These are phyloP conservation scores for Diaporthe vexans DNA, from an alignment of 2,329 filamentous ascomycete genomes.

Conservation along the genomic window DNA sequence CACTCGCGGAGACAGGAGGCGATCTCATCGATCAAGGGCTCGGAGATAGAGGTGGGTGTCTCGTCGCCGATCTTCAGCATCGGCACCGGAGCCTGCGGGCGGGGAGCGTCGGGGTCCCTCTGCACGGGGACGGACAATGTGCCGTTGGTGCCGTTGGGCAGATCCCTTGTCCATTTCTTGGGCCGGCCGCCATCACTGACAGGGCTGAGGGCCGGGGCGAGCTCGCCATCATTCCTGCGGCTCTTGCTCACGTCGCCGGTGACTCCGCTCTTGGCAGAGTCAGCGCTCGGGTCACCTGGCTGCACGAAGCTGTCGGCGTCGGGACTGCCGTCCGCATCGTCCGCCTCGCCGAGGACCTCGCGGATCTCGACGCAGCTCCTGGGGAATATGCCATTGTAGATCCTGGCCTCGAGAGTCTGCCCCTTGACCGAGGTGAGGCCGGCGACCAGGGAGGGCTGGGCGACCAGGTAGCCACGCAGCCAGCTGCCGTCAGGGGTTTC, in stretches of 20 bases:
- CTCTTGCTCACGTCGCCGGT: conserved; percentile 52
- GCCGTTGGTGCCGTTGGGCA: conserved; percentile 56
- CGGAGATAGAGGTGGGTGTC: conserved; percentile 87
- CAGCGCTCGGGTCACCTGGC: conserved; percentile 53
- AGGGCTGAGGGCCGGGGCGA: conserved; percentile 43
- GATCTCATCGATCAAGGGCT: conserved; percentile 97
- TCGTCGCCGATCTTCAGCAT: conserved; percentile 99
- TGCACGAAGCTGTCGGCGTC: conserved; percentile 53
- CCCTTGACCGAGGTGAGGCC: conserved; percentile 92
- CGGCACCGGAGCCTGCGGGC: conserved; percentile 91
- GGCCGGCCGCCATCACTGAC: conserved; percentile 39
- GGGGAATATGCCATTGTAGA: conserved; percentile 99
- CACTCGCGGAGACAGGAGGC: conserved; percentile 96
- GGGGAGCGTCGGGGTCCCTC: conserved; percentile 77
- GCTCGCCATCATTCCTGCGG: conserved; percentile 51
- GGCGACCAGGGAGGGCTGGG: conserved; percentile 91
- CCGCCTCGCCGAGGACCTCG: conserved; percentile 86
- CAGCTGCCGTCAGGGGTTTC: conserved; percentile 93
- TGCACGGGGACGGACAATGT: conserved; percentile 63
- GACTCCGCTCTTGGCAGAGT: conserved; percentile 70
- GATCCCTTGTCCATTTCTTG: conserved; percentile 48
- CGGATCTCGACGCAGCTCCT: conserved; percentile 94
- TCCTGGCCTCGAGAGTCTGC: conserved; percentile 92
- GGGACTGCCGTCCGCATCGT: conserved; percentile 64
- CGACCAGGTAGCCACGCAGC: conserved; percentile 95